Percentiles rank a stretch among this genome's conserved stretches.
phyloP scores from a whole-genome alignment of 371 early-diverging fungal species.

The Apophysomyces trapeziformis region DNA sequence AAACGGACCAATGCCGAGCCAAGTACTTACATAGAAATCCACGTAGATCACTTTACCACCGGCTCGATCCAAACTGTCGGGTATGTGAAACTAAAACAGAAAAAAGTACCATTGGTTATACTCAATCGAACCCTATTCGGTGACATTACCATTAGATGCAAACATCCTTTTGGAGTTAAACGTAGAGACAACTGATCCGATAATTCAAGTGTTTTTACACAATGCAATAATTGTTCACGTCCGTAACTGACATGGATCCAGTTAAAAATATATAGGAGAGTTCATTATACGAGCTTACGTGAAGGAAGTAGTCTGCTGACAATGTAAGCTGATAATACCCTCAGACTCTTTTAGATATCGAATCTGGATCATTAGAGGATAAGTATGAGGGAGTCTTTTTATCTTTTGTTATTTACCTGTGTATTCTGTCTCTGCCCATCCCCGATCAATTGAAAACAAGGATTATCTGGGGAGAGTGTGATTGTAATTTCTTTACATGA shows the following conservation, averaged over 20 bases:
- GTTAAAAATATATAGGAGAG: not conserved
- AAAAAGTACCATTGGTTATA: not conserved
- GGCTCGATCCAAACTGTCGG: not conserved
- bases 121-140: not conserved
- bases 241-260: conserved; percentile 31
- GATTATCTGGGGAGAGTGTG: conserved; percentile 37
- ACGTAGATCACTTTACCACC: not conserved
- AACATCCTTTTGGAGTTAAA: conserved; percentile 31
- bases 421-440: conserved; percentile 26
- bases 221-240: conserved; percentile 34
- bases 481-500: conserved; percentile 32
- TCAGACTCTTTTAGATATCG: conserved; percentile 41
- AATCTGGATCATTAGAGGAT: conserved; percentile 11
- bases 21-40: conserved; percentile 1
- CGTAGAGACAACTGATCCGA: conserved; percentile 43
- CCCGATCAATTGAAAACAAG: conserved; percentile 31
- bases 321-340: conserved; percentile 36
- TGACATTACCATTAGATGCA: conserved; percentile 35
- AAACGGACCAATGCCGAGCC: not conserved
- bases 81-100: not conserved
- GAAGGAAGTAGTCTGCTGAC: conserved; percentile 23
- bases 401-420: conserved; percentile 16
- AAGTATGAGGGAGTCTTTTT: not conserved
- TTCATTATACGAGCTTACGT: conserved; percentile 25
- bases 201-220: conserved; percentile 38